Evolutionary conservation across 2,329 filamentous ascomycete genomes (phyloP).

Genomic region (Hirsutella rhossiliensis): DNA sequence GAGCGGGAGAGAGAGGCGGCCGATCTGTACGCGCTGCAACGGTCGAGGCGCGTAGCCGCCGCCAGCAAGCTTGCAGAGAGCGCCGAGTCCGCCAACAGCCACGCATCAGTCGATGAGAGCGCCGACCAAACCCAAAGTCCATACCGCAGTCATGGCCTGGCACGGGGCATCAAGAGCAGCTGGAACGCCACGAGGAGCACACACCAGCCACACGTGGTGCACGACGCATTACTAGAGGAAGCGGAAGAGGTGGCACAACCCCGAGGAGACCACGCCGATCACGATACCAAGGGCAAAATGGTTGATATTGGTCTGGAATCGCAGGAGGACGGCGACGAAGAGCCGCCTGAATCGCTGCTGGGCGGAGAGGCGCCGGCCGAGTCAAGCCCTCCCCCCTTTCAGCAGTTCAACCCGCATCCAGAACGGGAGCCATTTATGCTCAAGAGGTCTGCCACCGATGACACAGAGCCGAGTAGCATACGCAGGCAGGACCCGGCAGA

Average conservation of each 20-base stretch:
- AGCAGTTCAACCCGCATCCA: constrained; percentile 37
- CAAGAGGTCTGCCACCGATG: constrained; percentile 29
- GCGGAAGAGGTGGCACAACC: constrained; percentile 26
- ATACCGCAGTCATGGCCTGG: constrained; percentile 33
- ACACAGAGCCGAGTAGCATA: constrained; percentile 32
- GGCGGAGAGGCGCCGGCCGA: constrained; percentile 39
- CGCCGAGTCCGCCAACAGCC: constrained; percentile 49
- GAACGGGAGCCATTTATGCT: constrained; percentile 26
- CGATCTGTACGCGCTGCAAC: constrained; percentile 86
- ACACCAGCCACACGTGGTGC: constrained; percentile 13
- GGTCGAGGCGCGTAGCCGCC: constrained; percentile 79
- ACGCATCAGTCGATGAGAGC: constrained; percentile 22
- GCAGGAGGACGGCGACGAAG: constrained; percentile 41
- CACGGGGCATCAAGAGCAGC: constrained; percentile 49
- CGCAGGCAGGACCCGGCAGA: constrained; percentile 25
- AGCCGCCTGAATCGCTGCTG: constrained; percentile 48
- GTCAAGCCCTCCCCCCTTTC: constrained; percentile 48
- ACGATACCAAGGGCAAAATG: constrained; percentile 50
- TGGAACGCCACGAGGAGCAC: constrained; percentile 45
- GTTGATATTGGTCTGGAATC: constrained; percentile 79
- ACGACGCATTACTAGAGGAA: constrained; percentile 27
- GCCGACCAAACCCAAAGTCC: constrained; percentile 16
- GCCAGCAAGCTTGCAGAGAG: constrained; percentile 76
- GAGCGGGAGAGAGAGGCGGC: constrained; percentile 84
- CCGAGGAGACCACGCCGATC: constrained; percentile 15